Base-by-base conservation (phyloP, 208 protist species). In the Crithidia thermophila region DNA sequence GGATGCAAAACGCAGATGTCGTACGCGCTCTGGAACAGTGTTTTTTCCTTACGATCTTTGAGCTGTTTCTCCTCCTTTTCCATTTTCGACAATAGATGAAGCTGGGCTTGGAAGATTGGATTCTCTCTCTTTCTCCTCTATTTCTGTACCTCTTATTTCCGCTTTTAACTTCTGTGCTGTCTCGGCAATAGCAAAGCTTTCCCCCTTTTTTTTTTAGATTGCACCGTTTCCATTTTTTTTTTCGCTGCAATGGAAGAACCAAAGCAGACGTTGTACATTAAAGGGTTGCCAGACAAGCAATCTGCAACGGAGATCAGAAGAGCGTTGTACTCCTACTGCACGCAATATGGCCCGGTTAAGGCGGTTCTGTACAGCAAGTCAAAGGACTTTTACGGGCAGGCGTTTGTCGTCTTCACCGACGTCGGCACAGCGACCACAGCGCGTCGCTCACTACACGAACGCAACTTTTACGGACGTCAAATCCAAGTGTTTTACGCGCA, bases 211-310 rank as follows among this genome's bases (percentile, higher is more conserved):
- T n/a, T n/a, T n/a, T n/a, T n/a, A n/a, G n/a, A n/a, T n/a, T n/a
- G n/a, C n/a, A n/a, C n/a, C n/a, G n/a, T 30, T 39, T 28, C 27
- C 4, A 52, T 42, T n/a, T n/a, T 10, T 43, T n/a, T n/a, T 16
- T 43, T 10, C 10, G 18, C 36, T 42, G 61, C 25, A 0, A 91
- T 90, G 84, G 83, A 88, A 18, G 85, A 91, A 25, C 86, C 89
- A n/a, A 90, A 93, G 61, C 84, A 90, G 60, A 93, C 87, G 30
- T 64, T 95, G 7, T 95, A 95, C 62, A 89, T 95, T n/a, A 69
- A 79, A 25, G 86, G 86, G 5, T 56, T 95, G 16, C 90, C 90
- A 4, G 90, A 95, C 66, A 95, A 95, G 61, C 62, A 82, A 16
- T 92, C 87, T 3, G 76, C 81, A 18, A 79, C 83, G 16, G 87